Base-by-base conservation (phyloP, 129 eudicot genomes). In the Daucus carota region DNA sequence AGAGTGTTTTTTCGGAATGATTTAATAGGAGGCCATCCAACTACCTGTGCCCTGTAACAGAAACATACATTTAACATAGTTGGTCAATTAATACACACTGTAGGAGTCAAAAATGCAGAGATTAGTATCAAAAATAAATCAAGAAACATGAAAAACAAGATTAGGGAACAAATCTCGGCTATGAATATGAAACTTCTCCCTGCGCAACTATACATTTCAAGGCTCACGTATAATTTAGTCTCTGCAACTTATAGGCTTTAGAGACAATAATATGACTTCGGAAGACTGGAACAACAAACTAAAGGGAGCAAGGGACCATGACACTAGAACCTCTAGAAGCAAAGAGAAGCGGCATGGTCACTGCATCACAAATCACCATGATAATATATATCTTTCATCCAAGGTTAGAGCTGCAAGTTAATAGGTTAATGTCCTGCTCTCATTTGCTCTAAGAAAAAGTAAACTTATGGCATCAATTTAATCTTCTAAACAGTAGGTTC, bases 21-120 rank as follows among this genome's bases (percentile, higher is more conserved):
- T 81, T 96, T 76, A 72, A 95, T 79, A 73, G 99, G 99, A 77
- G 99, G 99, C 99, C 99, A 95, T 82, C 99, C 99, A 43, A 95
- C 97, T 73, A 95, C 97, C 68, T 91, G 97, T 57, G 92, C 92
- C 80, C 99, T 91, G 87, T 84, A 63, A 28, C 38, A 63, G 40
- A 29, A 24, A 63, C 70, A 29, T 63, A 63, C 29, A 29, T 29
- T 15, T 24, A 57, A 57, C 31, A n/a, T n/a, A 57, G 32, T 57
- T 24, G 15, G 31, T n/a, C 15, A 24, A 57, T 24, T 5, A 57
- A 57, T n/a, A 2, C 32, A 57, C 31, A 57, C 31, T 57, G 28
- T 22, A 15, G 31, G 65, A 57, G 65, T n/a, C 65, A 24, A 57
- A 57, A 57, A n/a, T 57, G 31, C 24, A 0, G 16, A 57, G 31